phyloP scores from a whole-genome alignment of 371 early-diverging fungal species.

The Rhizomucor miehei region DNA sequence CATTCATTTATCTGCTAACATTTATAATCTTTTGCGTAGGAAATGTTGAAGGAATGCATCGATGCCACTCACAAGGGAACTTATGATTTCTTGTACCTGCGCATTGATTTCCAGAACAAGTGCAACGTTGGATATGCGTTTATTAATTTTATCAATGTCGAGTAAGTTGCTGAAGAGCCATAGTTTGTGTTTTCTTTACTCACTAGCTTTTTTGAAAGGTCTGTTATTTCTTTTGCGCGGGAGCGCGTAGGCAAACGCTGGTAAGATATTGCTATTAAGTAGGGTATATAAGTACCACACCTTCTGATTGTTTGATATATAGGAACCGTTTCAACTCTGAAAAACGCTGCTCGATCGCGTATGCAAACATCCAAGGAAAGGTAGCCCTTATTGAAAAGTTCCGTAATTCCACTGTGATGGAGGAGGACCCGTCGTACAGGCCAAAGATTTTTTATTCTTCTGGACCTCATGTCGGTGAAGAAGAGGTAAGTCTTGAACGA shows the following conservation, averaged over 20 bases:
- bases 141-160: constrained; percentile 76
- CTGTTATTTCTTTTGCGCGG: constrained; percentile 70
- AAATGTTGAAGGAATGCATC: constrained; percentile 78
- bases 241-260: constrained; percentile 82
- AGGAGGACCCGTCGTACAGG: constrained; percentile 67
- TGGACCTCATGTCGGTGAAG: constrained; percentile 61
- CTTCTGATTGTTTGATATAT: neutral
- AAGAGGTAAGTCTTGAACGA: constrained; percentile 32
- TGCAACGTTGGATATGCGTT: constrained; percentile 92
- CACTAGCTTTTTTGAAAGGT: constrained; percentile 20
- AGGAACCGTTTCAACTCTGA: constrained; percentile 84
- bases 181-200: neutral
- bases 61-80: constrained; percentile 73
- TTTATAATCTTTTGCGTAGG: constrained; percentile 11
- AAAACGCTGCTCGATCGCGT: constrained; percentile 82
- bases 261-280: constrained; percentile 26
- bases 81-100: constrained; percentile 87
- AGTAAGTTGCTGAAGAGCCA: constrained; percentile 23
- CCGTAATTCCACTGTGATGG: constrained; percentile 79
- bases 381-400: constrained; percentile 81
- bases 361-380: constrained; percentile 90
- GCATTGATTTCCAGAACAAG: constrained; percentile 88
- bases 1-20: neutral
- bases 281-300: neutral
- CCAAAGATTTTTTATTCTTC: constrained; percentile 73